Evolutionary conservation across 139 green algal genomes (phyloP).

Genomic region (Coelastrella sp.): DNA sequence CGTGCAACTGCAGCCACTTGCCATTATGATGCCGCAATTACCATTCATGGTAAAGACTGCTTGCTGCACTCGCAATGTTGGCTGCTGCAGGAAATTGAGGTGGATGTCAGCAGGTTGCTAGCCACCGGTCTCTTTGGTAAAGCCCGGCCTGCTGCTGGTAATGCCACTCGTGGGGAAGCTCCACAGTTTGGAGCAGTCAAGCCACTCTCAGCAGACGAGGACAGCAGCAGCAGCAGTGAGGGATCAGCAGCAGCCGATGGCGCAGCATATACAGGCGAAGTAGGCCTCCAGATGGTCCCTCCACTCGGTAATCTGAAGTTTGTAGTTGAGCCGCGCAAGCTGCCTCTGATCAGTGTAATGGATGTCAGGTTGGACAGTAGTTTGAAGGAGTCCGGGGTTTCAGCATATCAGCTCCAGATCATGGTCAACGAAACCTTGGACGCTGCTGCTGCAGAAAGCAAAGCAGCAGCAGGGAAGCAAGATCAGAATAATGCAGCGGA

Average conservation of each 20-base stretch:
- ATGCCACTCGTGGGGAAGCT: conserved; percentile 56
- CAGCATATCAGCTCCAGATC: background rate
- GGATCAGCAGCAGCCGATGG: background rate
- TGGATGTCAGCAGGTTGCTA: conserved; percentile 72
- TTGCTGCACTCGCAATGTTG: background rate
- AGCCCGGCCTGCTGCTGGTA: conserved; percentile 53
- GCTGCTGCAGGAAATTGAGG: conserved; percentile 73
- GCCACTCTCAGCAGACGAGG: background rate
- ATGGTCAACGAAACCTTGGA: background rate
- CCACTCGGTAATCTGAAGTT: conserved; percentile 75
- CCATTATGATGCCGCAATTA: no score
- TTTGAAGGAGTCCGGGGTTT: conserved; percentile 23
- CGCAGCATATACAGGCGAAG: conserved; percentile 3
- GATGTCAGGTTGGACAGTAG: conserved; percentile 72
- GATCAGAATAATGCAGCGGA: background rate
- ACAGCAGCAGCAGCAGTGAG: conserved; percentile 10
- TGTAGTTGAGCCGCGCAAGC: conserved; percentile 55
- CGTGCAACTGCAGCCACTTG: no score
- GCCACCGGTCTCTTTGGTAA: conserved; percentile 80
- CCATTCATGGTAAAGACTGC: no score
- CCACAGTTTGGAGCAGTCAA: conserved; percentile 61
- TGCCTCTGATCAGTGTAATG: conserved; percentile 72
- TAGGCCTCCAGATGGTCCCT: conserved; percentile 64
- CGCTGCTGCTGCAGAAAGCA: background rate
- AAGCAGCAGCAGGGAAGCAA: background rate